Evolutionary conservation across 1,284 basidiomycete genomes (phyloP).

Genomic region (Apiotrichum domesticum): DNA sequence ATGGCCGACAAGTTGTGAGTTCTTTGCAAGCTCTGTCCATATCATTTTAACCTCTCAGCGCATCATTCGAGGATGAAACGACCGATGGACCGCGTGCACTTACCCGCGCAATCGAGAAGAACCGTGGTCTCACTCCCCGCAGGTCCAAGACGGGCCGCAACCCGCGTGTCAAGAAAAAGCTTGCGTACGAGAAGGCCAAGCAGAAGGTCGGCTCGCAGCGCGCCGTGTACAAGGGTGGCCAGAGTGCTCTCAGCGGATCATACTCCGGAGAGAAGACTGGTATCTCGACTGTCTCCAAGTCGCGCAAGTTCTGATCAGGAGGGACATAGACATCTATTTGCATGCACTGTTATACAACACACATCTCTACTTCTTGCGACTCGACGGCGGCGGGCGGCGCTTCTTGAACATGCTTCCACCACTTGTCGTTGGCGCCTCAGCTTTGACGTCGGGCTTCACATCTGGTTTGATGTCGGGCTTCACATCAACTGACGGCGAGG

Average conservation of each 20-base stretch:
- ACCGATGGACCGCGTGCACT: slow-evolving; percentile 65
- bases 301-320: slow-evolving; percentile 55
- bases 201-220: slow-evolving; percentile 82
- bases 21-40: neutral
- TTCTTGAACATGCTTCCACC: slow-evolving; percentile 44
- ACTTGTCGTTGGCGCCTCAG: slow-evolving; percentile 12
- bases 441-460: neutral
- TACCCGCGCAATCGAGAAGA: slow-evolving; percentile 81
- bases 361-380: slow-evolving; percentile 32
- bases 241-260: slow-evolving; percentile 49
- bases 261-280: slow-evolving; percentile 59
- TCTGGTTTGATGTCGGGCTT: slow-evolving; percentile 3
- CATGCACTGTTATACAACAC: neutral
- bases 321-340: neutral
- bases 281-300: slow-evolving; percentile 82
- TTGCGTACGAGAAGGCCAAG: slow-evolving; percentile 87
- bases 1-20: slow-evolving; percentile 60
- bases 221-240: slow-evolving; percentile 79
- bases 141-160: slow-evolving; percentile 81
- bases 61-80: slow-evolving; percentile 52
- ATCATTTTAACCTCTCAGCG: slow-evolving; percentile 41
- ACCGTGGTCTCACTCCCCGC: slow-evolving; percentile 84
- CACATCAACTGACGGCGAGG: neutral
- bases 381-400: slow-evolving; percentile 38
- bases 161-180: slow-evolving; percentile 90